A percentile compares a stretch with the other conserved stretches of the same genome.
Evolutionary conservation across 2,329 filamentous ascomycete genomes (phyloP).

Genomic region (Daldinia eschscholtzii): DNA sequence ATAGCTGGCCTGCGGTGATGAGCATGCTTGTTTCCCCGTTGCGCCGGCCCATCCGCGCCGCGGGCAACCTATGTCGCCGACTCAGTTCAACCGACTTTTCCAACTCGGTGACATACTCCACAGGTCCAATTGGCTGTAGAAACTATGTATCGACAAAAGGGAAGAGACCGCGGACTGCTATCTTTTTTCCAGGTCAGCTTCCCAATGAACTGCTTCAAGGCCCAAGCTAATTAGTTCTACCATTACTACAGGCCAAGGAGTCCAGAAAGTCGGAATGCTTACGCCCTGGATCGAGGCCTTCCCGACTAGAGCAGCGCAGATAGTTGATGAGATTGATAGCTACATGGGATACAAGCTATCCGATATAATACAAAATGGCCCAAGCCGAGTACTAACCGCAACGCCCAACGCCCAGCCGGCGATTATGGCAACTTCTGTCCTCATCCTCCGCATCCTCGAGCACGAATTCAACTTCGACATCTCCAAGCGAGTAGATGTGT

Average conservation of each 20-base stretch:
- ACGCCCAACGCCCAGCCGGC: slow-evolving; percentile 93
- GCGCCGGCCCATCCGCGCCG: slow-evolving; percentile 44
- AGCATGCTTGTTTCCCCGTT: slow-evolving; percentile 46
- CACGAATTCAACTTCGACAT: slow-evolving; percentile 83
- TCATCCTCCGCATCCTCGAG: slow-evolving; percentile 90
- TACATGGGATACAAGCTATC: slow-evolving; percentile 81
- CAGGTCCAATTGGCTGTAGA: slow-evolving; percentile 26
- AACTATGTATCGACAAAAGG: slow-evolving; percentile 52
- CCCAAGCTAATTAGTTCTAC: slow-evolving; percentile 22
- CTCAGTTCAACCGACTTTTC: slow-evolving; percentile 21
- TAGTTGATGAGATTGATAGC: slow-evolving; percentile 88
- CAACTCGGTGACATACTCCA: slow-evolving; percentile 41
- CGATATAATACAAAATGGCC: slow-evolving; percentile 81
- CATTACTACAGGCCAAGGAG: slow-evolving; percentile 77
- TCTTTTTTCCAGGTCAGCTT: slow-evolving; percentile 69
- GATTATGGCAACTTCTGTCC: slow-evolving; percentile 93
- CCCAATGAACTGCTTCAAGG: not conserved
- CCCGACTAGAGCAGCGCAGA: slow-evolving; percentile 78
- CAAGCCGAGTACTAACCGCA: slow-evolving; percentile 79
- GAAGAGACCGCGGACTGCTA: slow-evolving; percentile 63
- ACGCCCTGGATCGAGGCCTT: slow-evolving; percentile 89
- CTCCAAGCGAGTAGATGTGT: slow-evolving; percentile 79
- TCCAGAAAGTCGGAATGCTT: slow-evolving; percentile 90
- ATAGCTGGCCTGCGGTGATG: slow-evolving; percentile 51
- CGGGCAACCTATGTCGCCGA: slow-evolving; percentile 35